These are phyloP conservation scores for Diddensiella transvaalensis DNA, from an alignment of 805 yeast species.

Conservation along the genomic window DNA sequence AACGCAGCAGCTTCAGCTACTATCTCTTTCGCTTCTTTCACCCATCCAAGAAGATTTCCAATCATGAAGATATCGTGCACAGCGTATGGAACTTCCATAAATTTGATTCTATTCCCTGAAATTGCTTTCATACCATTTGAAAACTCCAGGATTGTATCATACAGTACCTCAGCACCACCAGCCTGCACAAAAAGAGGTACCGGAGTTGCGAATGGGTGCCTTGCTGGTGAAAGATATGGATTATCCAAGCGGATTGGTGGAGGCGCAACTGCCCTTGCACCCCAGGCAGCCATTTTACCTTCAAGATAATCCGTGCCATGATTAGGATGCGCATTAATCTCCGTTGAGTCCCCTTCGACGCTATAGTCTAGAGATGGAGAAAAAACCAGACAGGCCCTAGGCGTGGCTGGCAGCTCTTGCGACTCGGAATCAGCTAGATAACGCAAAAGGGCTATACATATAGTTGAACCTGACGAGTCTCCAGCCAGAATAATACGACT, in stretches of 20 bases:
- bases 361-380: constrained; percentile 5
- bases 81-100: constrained; percentile 1
- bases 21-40: constrained; percentile 2
- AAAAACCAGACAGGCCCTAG: constrained; percentile 4
- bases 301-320: constrained; percentile 1
- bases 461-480: constrained; percentile 5
- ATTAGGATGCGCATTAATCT: constrained; percentile 1
- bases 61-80: constrained; percentile 3
- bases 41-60: constrained; percentile 6
- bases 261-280: constrained; percentile 5
- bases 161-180: constrained; percentile 2
- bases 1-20: constrained; percentile 3
- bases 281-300: constrained; percentile 8
- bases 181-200: constrained; percentile 5
- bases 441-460: not conserved
- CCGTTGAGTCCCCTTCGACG: constrained; percentile 2
- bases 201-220: constrained; percentile 1
- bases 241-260: constrained; percentile 1
- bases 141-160: not conserved
- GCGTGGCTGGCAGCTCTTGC: not conserved
- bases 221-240: constrained; percentile 6
- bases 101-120: not conserved
- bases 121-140: not conserved
- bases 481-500: constrained; percentile 4
- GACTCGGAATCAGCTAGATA: not conserved